Conservation (phyloP, 1,284 basidiomycete species). For the Grifola frondosa region DNA sequence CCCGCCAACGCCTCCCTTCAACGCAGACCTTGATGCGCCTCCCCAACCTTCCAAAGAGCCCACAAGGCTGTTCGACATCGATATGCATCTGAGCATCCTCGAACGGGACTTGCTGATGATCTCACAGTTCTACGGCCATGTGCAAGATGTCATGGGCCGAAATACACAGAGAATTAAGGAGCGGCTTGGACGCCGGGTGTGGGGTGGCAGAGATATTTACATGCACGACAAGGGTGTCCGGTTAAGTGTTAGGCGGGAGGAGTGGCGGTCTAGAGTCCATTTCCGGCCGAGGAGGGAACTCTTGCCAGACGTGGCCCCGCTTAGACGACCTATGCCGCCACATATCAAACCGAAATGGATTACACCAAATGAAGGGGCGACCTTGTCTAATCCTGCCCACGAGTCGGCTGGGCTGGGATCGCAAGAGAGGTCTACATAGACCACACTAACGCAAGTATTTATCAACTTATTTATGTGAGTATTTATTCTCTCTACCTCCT, state of each 20-base stretch:
- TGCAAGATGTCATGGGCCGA: slow-evolving; percentile 48
- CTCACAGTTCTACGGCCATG: slow-evolving; percentile 38
- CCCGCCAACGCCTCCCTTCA: slow-evolving; percentile 18
- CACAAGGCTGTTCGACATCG: slow-evolving; percentile 50
- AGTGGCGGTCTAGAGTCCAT: slow-evolving; percentile 39
- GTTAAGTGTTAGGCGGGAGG: slow-evolving; percentile 29
- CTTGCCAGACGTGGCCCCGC: too few relatives aligned
- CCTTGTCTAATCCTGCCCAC: too few relatives aligned
- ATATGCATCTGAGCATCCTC: slow-evolving; percentile 55
- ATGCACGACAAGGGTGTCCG: slow-evolving; percentile 36
- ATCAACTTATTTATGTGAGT: not conserved
- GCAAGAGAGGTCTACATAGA: too few relatives aligned
- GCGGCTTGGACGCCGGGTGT: slow-evolving; percentile 67
- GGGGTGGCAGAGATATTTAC: slow-evolving; percentile 57
- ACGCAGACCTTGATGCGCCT: slow-evolving; percentile 33
- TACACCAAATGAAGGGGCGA: too few relatives aligned
- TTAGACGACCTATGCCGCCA: not conserved
- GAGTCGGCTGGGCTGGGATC: too few relatives aligned
- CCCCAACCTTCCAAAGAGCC: slow-evolving; percentile 15
- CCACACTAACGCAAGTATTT: not conserved
- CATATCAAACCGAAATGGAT: too few relatives aligned
- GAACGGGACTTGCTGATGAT: slow-evolving; percentile 52
- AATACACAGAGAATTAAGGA: slow-evolving; percentile 62
- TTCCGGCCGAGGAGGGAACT: slow-evolving; percentile 13
- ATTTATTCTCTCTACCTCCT: not conserved